Percentiles rank a stretch among this genome's conserved stretches.
Conservation (phyloP, 352 stramenopile species). For the Albugo laibachii region DNA sequence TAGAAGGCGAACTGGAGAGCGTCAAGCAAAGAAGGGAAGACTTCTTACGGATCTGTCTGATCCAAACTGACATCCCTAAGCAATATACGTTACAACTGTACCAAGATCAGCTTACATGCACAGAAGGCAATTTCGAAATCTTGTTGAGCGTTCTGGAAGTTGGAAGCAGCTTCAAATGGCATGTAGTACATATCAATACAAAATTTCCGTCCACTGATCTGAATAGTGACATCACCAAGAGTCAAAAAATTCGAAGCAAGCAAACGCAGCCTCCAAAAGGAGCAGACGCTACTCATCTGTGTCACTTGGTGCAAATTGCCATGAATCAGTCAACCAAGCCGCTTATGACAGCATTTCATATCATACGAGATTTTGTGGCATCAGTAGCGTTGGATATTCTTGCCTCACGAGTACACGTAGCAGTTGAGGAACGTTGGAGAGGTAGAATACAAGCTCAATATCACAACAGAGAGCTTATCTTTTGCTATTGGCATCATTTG, state of each 20-base stretch:
- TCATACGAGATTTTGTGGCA: slow-evolving; percentile 74
- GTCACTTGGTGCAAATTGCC: slow-evolving; percentile 63
- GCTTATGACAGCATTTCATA: slow-evolving; percentile 55
- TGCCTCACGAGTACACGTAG: slow-evolving; percentile 40
- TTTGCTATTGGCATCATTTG: slow-evolving; percentile 68
- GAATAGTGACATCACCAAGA: not conserved
- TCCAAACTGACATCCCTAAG: slow-evolving; percentile 56
- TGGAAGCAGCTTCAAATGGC: slow-evolving; percentile 50
- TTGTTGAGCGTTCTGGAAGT: slow-evolving; percentile 68
- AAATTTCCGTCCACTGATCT: slow-evolving; percentile 30
- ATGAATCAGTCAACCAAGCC: slow-evolving; percentile 71
- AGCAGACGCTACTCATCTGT: slow-evolving; percentile 62
- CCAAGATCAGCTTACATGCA: slow-evolving; percentile 2
- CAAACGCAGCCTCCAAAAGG: slow-evolving; percentile 47
- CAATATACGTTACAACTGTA: slow-evolving; percentile 20
- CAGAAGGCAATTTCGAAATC: slow-evolving; percentile 70
- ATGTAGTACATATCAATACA: slow-evolving; percentile 54
- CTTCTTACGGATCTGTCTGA: slow-evolving; percentile 63
- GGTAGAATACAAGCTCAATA: slow-evolving; percentile 60
- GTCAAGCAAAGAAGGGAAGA: slow-evolving; percentile 43
- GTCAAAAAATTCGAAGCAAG: slow-evolving; percentile 15
- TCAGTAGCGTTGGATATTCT: slow-evolving; percentile 59
- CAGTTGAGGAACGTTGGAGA: slow-evolving; percentile 68
- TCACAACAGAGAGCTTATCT: slow-evolving; percentile 51
- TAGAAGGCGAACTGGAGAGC: slow-evolving; percentile 20